Conservation (phyloP, 345 rosid genomes). For the Populus pruinosa region DNA sequence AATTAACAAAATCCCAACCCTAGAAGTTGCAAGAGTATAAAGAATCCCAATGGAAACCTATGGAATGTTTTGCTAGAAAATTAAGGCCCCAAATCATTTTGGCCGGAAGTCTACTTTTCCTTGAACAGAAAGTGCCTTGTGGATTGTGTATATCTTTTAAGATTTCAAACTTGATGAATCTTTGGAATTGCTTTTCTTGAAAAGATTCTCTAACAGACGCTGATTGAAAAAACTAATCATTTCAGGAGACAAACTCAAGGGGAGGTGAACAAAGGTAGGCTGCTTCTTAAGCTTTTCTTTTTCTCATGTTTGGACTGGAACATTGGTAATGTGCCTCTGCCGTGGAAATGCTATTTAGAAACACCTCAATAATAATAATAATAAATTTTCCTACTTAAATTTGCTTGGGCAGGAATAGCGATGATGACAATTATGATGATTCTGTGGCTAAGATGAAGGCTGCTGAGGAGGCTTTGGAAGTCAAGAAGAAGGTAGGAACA, state of each 20-base stretch:
- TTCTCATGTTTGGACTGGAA: not conserved
- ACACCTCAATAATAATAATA: not conserved
- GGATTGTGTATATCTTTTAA: not conserved
- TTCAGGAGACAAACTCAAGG: conserved; percentile 52
- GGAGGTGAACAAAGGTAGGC: conserved; percentile 46
- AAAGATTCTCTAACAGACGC: conserved; percentile 1
- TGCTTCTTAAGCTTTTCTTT: conserved; percentile 10
- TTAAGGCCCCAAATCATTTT: not conserved
- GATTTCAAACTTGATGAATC: not conserved
- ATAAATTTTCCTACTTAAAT: not conserved
- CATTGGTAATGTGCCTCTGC: not conserved
- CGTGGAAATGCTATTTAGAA: not conserved
- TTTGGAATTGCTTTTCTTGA: conserved; percentile 6
- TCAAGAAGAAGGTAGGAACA: conserved; percentile 61
- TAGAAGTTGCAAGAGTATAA: not conserved
- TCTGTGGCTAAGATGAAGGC: conserved; percentile 81
- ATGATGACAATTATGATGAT: conserved; percentile 51
- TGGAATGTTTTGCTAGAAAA: not conserved
- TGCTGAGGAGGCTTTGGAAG: conserved; percentile 78
- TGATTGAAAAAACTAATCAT: conserved; percentile 13
- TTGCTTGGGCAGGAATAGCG: conserved; percentile 46
- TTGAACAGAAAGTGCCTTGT: not conserved
- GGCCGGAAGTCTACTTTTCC: not conserved
- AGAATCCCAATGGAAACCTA: not conserved
- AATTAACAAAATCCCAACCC: not conserved